Percentiles rank a stretch among this genome's conserved stretches.
phyloP scores from a whole-genome alignment of 2,329 filamentous ascomycete species.

The Ophiostoma pallidulum region DNA sequence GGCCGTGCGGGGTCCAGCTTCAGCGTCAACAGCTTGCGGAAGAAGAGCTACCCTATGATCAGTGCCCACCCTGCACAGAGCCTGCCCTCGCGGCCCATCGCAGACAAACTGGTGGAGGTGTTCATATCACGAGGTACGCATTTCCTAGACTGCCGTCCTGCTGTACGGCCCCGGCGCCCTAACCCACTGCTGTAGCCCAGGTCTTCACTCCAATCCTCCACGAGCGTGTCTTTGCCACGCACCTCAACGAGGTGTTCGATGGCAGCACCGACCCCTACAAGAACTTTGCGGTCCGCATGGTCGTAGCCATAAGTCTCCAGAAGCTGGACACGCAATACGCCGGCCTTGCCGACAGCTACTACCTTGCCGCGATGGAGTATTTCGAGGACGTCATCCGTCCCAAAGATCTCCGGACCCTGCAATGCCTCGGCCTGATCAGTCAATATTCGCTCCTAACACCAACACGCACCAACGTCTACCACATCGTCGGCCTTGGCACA shows the following conservation, averaged over 20 bases:
- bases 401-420: conserved; percentile 86
- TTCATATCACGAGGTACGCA: conserved; percentile 72
- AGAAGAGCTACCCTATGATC: conserved; percentile 83
- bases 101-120: conserved; percentile 70
- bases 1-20: conserved; percentile 42
- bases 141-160: too few species aligned
- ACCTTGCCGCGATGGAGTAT: conserved; percentile 75
- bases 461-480: conserved; percentile 85
- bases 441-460: conserved; percentile 91
- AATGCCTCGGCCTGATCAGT: conserved; percentile 78
- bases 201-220: conserved; percentile 81
- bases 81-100: conserved; percentile 64
- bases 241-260: conserved; percentile 72
- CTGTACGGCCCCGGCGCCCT: too few species aligned
- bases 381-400: conserved; percentile 74
- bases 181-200: conserved; percentile 50
- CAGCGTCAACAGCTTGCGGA: conserved; percentile 46
- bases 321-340: conserved; percentile 83
- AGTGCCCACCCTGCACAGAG: conserved; percentile 71
- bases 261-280: conserved; percentile 70
- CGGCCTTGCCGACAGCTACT: conserved; percentile 91
- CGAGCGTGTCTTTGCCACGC: conserved; percentile 65
- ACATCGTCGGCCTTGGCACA: conserved; percentile 79
- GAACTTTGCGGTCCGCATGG: conserved; percentile 82
- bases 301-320: conserved; percentile 89